Base-by-base conservation (phyloP, 306 rosid genomes). In the Cucurbita pepo region DNA sequence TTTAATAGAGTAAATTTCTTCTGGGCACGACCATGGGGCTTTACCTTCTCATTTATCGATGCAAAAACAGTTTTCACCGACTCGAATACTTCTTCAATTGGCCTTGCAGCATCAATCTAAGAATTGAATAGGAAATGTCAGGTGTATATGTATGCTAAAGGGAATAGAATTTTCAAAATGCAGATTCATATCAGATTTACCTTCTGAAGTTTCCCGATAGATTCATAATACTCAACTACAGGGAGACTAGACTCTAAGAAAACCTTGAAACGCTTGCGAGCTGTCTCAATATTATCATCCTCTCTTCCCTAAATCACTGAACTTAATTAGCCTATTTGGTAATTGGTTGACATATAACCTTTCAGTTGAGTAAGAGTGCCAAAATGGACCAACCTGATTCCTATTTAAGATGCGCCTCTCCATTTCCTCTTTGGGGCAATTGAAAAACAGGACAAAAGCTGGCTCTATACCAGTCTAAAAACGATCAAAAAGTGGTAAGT, bases 271-370 rank as follows among this genome's bases (percentile, higher is more conserved):
- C 99, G 86, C 86, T 94, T 94, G 85, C 95, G 89, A 72, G 91
- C 89, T 71, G 99, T 94, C 81, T 94, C 97, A 38, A 86, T 84
- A 72, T 94, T 94, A 85, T 94, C 99, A 78, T 94, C 99, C 57
- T 83, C 99, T 82, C 97, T 88, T 75, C 92, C 97, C 97, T 90
- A 71, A 48, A 88, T 48, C 75, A 81, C 66, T 66, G 12, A 65
- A 67, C 22, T 2, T 47, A 21, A 73, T 55, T 8, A 47, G 11
- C 52, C 52, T 11, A 47, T 47, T 47, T 11, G 52, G 10, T 47
- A 9, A 10, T 47, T 47, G 7, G 11, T 12, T 12, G 52, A 47
- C 15, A 12, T 12, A 12, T 30, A 25, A 40, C 14, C 21, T 37
- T 74, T 45, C 9, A 40, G 51, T 8, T 40, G 25, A 43, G 73